Conservation (phyloP, 225 moss, liverwort and hornwort species). For the Physcomitrium patens region DNA sequence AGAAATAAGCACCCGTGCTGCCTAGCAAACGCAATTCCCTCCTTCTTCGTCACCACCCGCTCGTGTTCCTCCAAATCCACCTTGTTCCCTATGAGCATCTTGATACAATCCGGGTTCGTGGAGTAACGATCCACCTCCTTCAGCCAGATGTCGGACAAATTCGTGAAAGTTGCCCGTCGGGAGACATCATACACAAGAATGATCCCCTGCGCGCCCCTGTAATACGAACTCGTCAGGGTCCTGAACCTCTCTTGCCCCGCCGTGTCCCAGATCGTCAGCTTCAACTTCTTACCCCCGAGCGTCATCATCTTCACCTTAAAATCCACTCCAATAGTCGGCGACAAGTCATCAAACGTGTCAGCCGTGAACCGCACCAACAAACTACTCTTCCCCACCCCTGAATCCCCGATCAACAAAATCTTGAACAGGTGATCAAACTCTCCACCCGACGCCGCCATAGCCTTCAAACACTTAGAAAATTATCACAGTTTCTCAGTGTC, state of each 20-base stretch:
- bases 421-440: conserved; percentile 97
- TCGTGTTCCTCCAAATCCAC: conserved; percentile 93
- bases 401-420: conserved; percentile 87
- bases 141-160: conserved; percentile 93
- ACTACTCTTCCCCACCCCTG: conserved; percentile 92
- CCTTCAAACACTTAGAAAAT: not conserved
- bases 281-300: conserved; percentile 79
- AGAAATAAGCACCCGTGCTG: conserved; percentile 94
- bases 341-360: conserved; percentile 92
- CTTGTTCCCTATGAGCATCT: conserved; percentile 98
- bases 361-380: conserved; percentile 87
- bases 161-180: conserved; percentile 86
- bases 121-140: conserved; percentile 95
- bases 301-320: conserved; percentile 98
- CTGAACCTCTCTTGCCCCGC: conserved; percentile 98
- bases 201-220: conserved; percentile 90
- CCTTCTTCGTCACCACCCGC: conserved; percentile 89
- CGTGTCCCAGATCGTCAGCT: conserved; percentile 98
- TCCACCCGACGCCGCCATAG: conserved; percentile 54
- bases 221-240: conserved; percentile 89
- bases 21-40: conserved; percentile 93
- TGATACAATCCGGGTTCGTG: conserved; percentile 93
- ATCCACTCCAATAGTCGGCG: conserved; percentile 95
- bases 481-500: no score
- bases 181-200: conserved; percentile 95